A percentile compares a stretch with the other conserved stretches of the same genome.
Conservation (phyloP, 1,139 yeast species). For the Spathaspora sp. region DNA sequence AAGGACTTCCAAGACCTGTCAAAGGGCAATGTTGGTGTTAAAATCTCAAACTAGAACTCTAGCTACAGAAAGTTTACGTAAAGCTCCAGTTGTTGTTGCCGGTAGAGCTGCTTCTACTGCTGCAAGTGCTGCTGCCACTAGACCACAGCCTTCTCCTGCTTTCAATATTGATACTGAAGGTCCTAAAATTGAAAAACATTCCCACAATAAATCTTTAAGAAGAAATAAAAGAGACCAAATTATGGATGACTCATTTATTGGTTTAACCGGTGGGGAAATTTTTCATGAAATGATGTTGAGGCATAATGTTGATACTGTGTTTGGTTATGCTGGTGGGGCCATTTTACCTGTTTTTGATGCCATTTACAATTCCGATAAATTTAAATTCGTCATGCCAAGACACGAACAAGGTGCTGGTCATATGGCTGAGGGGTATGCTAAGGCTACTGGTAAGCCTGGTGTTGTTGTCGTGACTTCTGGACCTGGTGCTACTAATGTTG, state of each 20-base stretch:
- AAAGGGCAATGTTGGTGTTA: slow-evolving; percentile 8
- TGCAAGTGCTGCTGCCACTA: slow-evolving; percentile 17
- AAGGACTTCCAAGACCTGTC: slow-evolving; percentile 9
- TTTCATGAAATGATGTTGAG: slow-evolving; percentile 98
- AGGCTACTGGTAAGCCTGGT: slow-evolving; percentile 96
- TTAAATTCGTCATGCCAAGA: slow-evolving; percentile 88
- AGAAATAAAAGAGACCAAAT: slow-evolving; percentile 14
- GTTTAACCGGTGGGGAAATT: slow-evolving; percentile 95
- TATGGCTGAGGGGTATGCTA: slow-evolving; percentile 99
- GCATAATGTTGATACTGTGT: slow-evolving; percentile 91
- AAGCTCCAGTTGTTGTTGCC: slow-evolving; percentile 6
- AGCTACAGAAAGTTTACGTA: slow-evolving; percentile 19
- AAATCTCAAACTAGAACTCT: slow-evolving; percentile 24
- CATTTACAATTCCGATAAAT: slow-evolving; percentile 84
- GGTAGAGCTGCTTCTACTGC: slow-evolving; percentile 13
- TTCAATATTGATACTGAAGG: slow-evolving; percentile 26
- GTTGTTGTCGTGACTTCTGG: slow-evolving; percentile 97
- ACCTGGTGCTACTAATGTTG: slow-evolving; percentile 97
- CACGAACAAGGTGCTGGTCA: slow-evolving; percentile 99
- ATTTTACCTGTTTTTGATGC: slow-evolving; percentile 97
- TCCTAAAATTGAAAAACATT: slow-evolving; percentile 7
- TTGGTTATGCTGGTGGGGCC: slow-evolving; percentile 98
- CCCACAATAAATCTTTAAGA: slow-evolving; percentile 6
- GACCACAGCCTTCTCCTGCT: slow-evolving; percentile 43
- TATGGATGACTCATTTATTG: slow-evolving; percentile 87